Base-by-base conservation (phyloP, 805 yeast species). In the Kuraishia floccosa region DNA sequence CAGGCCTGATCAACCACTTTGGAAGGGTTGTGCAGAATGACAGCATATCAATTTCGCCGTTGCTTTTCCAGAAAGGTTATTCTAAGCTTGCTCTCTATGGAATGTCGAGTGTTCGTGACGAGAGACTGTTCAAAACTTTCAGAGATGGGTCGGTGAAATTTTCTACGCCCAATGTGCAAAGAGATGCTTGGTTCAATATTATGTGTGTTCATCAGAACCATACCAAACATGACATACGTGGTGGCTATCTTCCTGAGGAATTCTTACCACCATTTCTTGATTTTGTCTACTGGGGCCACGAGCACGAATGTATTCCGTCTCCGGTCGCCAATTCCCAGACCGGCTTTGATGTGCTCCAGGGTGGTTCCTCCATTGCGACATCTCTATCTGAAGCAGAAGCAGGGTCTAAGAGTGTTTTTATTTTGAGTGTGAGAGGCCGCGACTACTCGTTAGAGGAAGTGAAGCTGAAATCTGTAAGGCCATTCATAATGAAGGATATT, bases 211-310 rank as follows among this genome's bases (percentile, higher is more conserved):
- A 91, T 52, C 98, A 91, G 54, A 91, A 91, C 53, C 96, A 83
- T 47, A 68, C 76, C 3, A 73, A 79, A 4, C 87, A 87, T 44
- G 72, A 93, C 1, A 73, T 74, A 27, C n/a, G n/a, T n/a, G 82
- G 93, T 0, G 76, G 84, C 4, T 80, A 80, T 40, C 59, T 91
- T 4, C 97, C 96, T 5, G 97, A 87, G 39, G 66, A 64, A 32
- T 80, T 82, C 42, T 56, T 91, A 16, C 98, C 97, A 0, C 59
- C 65, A 6, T 86, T 87, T 47, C 45, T 91, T 28, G 86, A 91
- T 47, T 60, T 89, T 34, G 76, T 91, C 0, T 57, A 87, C 2
- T 91, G 98, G 98, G 98, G 98, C 12, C 98, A 91, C 52, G 98
- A 91, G 50, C 98, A 91, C 53, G 96, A 91, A 49, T 85, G 96